Evolutionary conservation across 176 grass and related monocot genomes (phyloP).

Genomic region (Oryza meyeriana): DNA sequence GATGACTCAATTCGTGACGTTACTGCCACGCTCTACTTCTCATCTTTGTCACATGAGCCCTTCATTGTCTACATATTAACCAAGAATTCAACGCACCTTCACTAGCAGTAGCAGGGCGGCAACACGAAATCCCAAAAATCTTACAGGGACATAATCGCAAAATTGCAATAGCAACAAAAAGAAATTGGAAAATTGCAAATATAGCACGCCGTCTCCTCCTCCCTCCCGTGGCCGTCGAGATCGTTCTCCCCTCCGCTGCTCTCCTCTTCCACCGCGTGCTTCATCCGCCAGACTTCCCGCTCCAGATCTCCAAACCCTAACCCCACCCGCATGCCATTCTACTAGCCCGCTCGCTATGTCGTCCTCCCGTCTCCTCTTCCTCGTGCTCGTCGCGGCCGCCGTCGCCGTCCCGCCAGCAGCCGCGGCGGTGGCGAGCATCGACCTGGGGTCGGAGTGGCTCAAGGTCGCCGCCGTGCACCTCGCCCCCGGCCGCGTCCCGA

Average conservation of each 20-base stretch:
- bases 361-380: slow-evolving; percentile 17
- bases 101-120: too few species aligned
- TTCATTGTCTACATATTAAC: background rate
- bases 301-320: slow-evolving; percentile 51
- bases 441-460: slow-evolving; percentile 96
- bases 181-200: slow-evolving; percentile 6
- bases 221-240: slow-evolving; percentile 41
- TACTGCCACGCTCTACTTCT: background rate
- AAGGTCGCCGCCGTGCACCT: slow-evolving; percentile 93
- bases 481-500: slow-evolving; percentile 70
- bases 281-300: slow-evolving; percentile 24
- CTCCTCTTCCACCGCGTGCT: slow-evolving; percentile 29
- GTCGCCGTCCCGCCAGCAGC: slow-evolving; percentile 35
- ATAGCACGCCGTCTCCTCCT: slow-evolving; percentile 21
- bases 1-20: slow-evolving; percentile 26
- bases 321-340: slow-evolving; percentile 27
- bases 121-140: background rate
- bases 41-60: background rate
- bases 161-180: background rate
- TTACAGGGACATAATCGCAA: background rate
- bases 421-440: slow-evolving; percentile 92
- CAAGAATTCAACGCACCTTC: background rate
- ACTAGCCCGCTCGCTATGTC: slow-evolving; percentile 31
- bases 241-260: slow-evolving; percentile 28
- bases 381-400: slow-evolving; percentile 16